A percentile compares a stretch with the other conserved stretches of the same genome.
Conservation (phyloP, 176 grass and related monocot genomes). For the Olyra latifolia region DNA sequence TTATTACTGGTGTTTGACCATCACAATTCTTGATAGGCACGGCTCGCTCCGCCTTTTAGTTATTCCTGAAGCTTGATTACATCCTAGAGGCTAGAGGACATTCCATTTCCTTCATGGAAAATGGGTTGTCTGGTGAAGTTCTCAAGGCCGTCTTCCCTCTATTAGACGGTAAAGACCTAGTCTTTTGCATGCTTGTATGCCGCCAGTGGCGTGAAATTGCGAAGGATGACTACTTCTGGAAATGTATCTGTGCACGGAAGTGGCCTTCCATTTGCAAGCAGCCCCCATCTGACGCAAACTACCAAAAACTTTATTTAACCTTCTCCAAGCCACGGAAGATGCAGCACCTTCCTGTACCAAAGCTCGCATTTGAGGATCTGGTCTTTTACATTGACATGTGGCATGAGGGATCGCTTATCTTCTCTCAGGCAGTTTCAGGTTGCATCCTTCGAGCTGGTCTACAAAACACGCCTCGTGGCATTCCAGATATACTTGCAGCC, state of each 20-base stretch:
- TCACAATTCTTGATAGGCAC: constrained; percentile 10
- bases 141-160: constrained; percentile 67
- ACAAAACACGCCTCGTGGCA: constrained; percentile 42
- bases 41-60: constrained; percentile 2
- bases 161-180: constrained; percentile 67
- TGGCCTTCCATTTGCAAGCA: constrained; percentile 73
- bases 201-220: constrained; percentile 58
- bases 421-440: constrained; percentile 64
- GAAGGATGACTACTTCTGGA: constrained; percentile 83
- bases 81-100: constrained; percentile 8
- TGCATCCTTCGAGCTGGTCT: constrained; percentile 51
- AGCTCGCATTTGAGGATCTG: constrained; percentile 62
- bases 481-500: constrained; percentile 53
- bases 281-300: constrained; percentile 54
- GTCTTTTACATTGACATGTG: constrained; percentile 78
- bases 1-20: background rate
- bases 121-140: constrained; percentile 57
- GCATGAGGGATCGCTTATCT: constrained; percentile 58
- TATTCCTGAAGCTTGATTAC: constrained; percentile 12
- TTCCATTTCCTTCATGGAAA: constrained; percentile 48
- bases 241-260: constrained; percentile 66
- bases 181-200: constrained; percentile 80
- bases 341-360: constrained; percentile 47
- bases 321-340: constrained; percentile 56
- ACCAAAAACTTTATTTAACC: constrained; percentile 52